Evolutionary conservation across 169 alveolate genomes (phyloP).

Genomic region (Theileria orientalis): DNA sequence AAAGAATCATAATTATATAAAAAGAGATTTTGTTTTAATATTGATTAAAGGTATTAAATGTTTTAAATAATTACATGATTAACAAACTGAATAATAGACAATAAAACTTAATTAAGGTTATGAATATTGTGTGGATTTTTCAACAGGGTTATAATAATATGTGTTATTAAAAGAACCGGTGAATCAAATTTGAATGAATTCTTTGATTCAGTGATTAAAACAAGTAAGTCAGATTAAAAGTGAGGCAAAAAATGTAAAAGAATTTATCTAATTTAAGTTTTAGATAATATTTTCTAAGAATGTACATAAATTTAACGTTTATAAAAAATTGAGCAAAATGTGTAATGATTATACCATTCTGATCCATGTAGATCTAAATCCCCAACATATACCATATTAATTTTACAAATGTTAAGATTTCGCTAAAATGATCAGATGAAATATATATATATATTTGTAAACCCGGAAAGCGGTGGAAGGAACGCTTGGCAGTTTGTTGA

Average conservation of each 20-base stretch:
- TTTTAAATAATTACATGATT: too few species aligned
- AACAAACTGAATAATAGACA: too few species aligned
- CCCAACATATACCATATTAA: constrained; percentile 2
- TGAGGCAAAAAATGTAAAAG: not conserved
- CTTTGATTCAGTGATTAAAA: not conserved
- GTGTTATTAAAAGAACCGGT: too few species aligned
- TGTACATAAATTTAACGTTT: not conserved
- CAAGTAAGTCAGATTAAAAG: not conserved
- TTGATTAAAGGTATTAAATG: too few species aligned
- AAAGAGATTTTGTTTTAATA: too few species aligned
- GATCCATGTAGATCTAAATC: not conserved
- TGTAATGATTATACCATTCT: not conserved
- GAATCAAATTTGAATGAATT: too few species aligned
- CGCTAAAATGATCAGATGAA: constrained; percentile 52
- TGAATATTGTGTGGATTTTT: too few species aligned
- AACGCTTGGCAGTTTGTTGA: constrained; percentile 77
- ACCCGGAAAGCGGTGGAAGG: constrained; percentile 85
- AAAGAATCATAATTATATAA: too few species aligned
- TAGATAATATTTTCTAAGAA: too few species aligned
- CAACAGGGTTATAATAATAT: too few species aligned
- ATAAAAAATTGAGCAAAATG: too few species aligned
- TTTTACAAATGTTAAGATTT: not conserved
- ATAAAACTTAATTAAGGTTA: too few species aligned
- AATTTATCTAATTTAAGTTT: not conserved
- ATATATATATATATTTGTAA: constrained; percentile 71